Conservation (phyloP, 1,284 basidiomycete species). For the Microbotryomycetes sp. region DNA sequence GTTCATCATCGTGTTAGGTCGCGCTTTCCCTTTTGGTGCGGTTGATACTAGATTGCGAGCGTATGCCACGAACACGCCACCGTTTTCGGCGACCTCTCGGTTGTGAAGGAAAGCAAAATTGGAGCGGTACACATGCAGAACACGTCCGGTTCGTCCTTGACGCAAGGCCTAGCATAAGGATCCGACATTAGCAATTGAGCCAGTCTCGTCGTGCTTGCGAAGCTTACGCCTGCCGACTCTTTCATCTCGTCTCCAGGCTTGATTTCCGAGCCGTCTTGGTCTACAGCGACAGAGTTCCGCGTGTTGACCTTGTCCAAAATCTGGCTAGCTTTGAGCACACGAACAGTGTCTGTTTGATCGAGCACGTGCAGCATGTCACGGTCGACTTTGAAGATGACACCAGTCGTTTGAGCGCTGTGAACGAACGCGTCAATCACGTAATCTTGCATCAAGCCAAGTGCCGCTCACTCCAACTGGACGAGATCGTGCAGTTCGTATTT, state of each 20-base stretch:
- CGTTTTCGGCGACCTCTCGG: constrained; percentile 80
- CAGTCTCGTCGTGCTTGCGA: too few relatives aligned
- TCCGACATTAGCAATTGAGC: too few relatives aligned
- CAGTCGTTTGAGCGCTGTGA: constrained; percentile 75
- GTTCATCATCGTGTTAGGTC: constrained; percentile 79
- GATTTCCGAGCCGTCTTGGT: constrained; percentile 70
- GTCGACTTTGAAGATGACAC: constrained; percentile 96
- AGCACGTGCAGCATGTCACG: constrained; percentile 89
- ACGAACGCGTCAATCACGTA: constrained; percentile 2
- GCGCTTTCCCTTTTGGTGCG: constrained; percentile 58
- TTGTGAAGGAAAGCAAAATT: constrained; percentile 92
- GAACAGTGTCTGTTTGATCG: constrained; percentile 85
- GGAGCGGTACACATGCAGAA: constrained; percentile 91
- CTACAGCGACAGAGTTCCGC: constrained; percentile 75
- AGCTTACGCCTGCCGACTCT: constrained; percentile 69
- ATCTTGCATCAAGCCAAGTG: too few relatives aligned
- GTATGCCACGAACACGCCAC: constrained; percentile 79
- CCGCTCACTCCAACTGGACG: constrained; percentile 84
- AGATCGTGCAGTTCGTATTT: constrained; percentile 94
- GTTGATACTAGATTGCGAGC: constrained; percentile 69
- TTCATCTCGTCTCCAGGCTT: constrained; percentile 85
- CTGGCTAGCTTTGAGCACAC: constrained; percentile 86
- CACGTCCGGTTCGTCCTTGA: constrained; percentile 78
- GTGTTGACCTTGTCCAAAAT: constrained; percentile 82
- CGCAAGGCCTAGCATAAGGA: constrained; percentile 24